Evolutionary conservation across 768 basidiomycete species (phyloP), one percentile per base, ranked within the genome.

Genomic region (Pleurotus pulmonarius): DNA sequence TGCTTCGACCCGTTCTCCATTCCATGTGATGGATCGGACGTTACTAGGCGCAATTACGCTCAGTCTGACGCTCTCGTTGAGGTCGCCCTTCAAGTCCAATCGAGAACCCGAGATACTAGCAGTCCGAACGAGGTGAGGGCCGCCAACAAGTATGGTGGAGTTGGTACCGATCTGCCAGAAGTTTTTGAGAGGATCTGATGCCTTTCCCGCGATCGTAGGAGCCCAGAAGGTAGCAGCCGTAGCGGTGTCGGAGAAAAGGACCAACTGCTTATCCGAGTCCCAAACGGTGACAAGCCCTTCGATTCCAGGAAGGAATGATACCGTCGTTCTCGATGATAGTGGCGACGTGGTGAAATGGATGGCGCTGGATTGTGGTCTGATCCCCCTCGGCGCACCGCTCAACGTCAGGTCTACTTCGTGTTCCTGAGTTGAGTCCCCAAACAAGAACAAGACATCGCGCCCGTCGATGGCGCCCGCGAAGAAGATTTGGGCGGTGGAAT

Each of bases 101-200:
- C 47, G 75, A 59, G 67, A 78, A 56, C 78, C 77, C 3, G 69
- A 69, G 43, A 86, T 71, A 12, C 70, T 70, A 0, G 83, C 86
- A 40, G 70, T 77, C 24, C 86, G 83, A 5, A 87, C 83, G 29
- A 87, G 77, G 60, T 86, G 81, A 0, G 86, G 86, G 0, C 86
- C 86, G 24, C 82, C 81, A 20, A 87, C 76, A 1, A 94, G 73
- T 22, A 89, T 74, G 8, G 86, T 83, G 2, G 76, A 65, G 62
- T 92, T 92, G 22, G 87, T 85, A 20, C 91, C 90, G 49, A 90
- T 72, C 51, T 83, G 76, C 86, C 87, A 92, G 74, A 76, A 92
- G 61, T 81, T 83, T 41, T 73, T 73, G 55, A 86, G 75, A 15
- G 77, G 73, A 37, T 77, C 70, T 3, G 65, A 68, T 4, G 67